Evolutionary conservation across 2,329 filamentous ascomycete genomes (phyloP).

Genomic region (Cladosporium sp.): DNA sequence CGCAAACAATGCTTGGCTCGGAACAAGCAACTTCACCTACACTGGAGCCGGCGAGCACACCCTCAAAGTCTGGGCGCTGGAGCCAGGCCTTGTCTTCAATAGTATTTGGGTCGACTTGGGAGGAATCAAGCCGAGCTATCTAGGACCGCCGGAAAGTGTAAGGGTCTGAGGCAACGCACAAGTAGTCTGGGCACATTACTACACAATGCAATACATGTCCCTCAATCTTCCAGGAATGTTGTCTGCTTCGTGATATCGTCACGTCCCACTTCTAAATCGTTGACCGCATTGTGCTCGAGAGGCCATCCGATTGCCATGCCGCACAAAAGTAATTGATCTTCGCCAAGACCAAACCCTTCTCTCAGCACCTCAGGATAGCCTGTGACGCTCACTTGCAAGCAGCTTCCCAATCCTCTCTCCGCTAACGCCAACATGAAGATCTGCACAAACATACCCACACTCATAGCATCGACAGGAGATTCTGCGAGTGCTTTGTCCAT

Average conservation of each 20-base stretch:
- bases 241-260: not conserved
- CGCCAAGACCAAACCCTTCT: constrained; percentile 17
- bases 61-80: constrained; percentile 43
- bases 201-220: too few species aligned
- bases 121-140: constrained; percentile 31
- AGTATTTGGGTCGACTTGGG: constrained; percentile 33
- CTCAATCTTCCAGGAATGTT: not conserved
- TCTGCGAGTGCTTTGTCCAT: constrained; percentile 18
- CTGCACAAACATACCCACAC: constrained; percentile 26
- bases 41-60: constrained; percentile 36
- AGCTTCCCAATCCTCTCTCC: constrained; percentile 21
- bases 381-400: constrained; percentile 21
- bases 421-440: constrained; percentile 22
- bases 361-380: constrained; percentile 24
- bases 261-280: not conserved
- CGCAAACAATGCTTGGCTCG: constrained; percentile 49
- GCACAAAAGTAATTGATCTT: constrained; percentile 20
- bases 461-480: constrained; percentile 14
- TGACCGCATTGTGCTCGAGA: constrained; percentile 3
- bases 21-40: constrained; percentile 37
- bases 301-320: constrained; percentile 25
- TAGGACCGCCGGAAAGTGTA: constrained; percentile 34
- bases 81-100: constrained; percentile 42
- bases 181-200: too few species aligned
- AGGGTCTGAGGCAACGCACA: constrained; percentile 24